These are phyloP conservation scores for Globisporangium nodosum DNA, from an alignment of 352 stramenopile genomes.

Conservation along the genomic window DNA sequence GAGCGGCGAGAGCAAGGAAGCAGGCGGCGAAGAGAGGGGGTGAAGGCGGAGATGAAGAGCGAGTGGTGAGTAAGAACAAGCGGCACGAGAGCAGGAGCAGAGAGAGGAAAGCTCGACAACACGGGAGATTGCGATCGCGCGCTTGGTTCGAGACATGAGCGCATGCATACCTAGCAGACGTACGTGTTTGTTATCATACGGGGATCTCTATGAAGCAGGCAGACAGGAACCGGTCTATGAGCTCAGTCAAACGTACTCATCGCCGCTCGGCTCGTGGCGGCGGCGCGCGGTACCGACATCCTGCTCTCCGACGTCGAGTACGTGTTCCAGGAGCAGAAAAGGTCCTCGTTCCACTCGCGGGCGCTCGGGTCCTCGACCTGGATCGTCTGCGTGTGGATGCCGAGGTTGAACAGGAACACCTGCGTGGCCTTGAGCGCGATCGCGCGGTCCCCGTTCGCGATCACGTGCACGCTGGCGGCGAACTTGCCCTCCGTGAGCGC, in stretches of 20 bases:
- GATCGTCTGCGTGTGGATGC: constrained; percentile 58
- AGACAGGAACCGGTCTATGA: too few relatives aligned
- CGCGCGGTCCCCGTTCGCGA: constrained; percentile 49
- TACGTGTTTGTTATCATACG: too few relatives aligned
- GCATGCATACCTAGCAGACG: too few relatives aligned
- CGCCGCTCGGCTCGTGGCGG: constrained; percentile 31
- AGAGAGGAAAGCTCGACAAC: background rate
- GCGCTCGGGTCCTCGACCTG: constrained; percentile 57
- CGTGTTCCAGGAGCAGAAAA: constrained; percentile 51
- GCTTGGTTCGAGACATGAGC: too few relatives aligned
- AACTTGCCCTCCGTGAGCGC: constrained; percentile 88
- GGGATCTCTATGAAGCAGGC: too few relatives aligned
- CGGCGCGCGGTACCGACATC: constrained; percentile 70
- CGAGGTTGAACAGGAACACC: constrained; percentile 38
- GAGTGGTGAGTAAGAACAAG: background rate
- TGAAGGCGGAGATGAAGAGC: background rate
- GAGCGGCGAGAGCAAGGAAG: constrained; percentile 15
- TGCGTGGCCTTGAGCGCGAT: constrained; percentile 52
- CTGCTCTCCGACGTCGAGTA: constrained; percentile 49
- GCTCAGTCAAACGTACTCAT: constrained; percentile 21
- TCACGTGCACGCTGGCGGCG: constrained; percentile 90
- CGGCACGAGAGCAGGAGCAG: background rate
- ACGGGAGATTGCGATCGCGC: too few relatives aligned
- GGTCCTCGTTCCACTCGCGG: constrained; percentile 51
- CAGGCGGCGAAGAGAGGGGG: background rate